A percentile compares a stretch with the other conserved stretches of the same genome.
phyloP scores from a whole-genome alignment of 208 protist species.

The Acanthamoeba polyphaga region DNA sequence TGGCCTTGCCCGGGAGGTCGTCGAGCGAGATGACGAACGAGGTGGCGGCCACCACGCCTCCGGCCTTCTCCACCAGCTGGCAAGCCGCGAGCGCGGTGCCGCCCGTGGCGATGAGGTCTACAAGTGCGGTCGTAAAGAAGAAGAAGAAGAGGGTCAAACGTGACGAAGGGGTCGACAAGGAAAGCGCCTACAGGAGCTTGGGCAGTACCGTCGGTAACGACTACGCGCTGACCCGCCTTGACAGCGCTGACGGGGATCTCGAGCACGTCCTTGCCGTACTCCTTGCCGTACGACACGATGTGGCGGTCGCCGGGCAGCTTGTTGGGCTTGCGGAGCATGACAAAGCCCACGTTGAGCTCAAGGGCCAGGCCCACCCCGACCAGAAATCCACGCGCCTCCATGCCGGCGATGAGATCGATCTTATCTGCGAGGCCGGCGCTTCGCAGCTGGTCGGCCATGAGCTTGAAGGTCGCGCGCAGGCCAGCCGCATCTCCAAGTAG shows the following conservation, averaged over 20 bases:
- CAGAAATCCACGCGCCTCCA: constrained; percentile 38
- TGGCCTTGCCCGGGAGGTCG: constrained; percentile 12
- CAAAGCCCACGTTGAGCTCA: constrained; percentile 15
- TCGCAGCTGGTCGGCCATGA: not conserved
- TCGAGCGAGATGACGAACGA: not conserved
- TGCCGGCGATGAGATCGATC: constrained; percentile 21
- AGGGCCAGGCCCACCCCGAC: not conserved
- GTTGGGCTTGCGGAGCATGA: constrained; percentile 63
- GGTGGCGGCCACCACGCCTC: not conserved
- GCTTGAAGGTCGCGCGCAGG: not conserved
- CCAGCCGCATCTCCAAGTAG: not conserved
- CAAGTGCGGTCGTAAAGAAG: not conserved
- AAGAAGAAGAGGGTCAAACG: not conserved
- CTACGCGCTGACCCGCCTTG: not conserved
- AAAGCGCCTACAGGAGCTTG: no score
- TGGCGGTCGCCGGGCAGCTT: constrained; percentile 54
- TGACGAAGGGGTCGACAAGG: not conserved
- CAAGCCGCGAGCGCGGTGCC: not conserved
- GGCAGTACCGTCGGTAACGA: not conserved
- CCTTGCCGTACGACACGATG: constrained; percentile 16
- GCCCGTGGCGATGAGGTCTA: constrained; percentile 31
- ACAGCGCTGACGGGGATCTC: not conserved
- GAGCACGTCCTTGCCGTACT: constrained; percentile 38
- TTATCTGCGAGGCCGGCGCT: not conserved
- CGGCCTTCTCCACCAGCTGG: constrained; percentile 30